Evolutionary conservation across 2,329 filamentous ascomycete species (phyloP), one percentile per base, ranked within the genome.

Genomic region (Colletotrichum salicis): DNA sequence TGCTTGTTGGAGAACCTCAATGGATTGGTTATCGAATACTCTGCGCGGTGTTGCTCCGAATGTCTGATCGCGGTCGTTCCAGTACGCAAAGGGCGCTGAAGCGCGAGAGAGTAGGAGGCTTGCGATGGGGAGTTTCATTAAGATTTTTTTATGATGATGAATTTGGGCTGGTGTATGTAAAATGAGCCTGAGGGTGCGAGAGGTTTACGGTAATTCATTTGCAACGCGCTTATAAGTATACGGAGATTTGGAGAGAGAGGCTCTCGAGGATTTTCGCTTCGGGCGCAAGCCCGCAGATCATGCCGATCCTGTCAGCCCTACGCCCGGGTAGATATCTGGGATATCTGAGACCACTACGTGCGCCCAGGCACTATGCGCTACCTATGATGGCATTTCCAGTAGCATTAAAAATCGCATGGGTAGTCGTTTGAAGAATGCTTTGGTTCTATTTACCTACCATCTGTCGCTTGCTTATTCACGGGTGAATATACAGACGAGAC

Each of bases 171-270:
- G 7, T 22, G 19, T n/a, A 4, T 19, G n/a, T 6, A 8, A 22
- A 2, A 48, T n/a, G 19, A 13, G 7, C 41, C 7, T 45, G 41
- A 1, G 19, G 6, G 19, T 45, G 41, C n/a, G 7, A 35, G 33
- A 6, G 3, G 10, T 0, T 3, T 5, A 29, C 3, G 8, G 12
- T 2, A 4, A 15, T 4, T 6, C 11, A 1, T n/a, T 1, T 5
- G 6, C 27, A 27, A 3, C 24, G 19, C 15, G 5, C 24, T 29
- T n/a, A 12, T 48, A 24, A 1, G 55, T 19, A 56, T 57, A 6
- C 31, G 48, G 19, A 37, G 5, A 13, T 7, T 1, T 7, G 2
- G 0, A 24, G 19, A 29, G 27, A 29, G 2, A 41, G 2, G 22
- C 3, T 35, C 19, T 19, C 15, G 13, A 2, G 8, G 13, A 6